Evolutionary conservation across 2,329 filamentous ascomycete genomes (phyloP).

Genomic region (Sporothrix humicola): DNA sequence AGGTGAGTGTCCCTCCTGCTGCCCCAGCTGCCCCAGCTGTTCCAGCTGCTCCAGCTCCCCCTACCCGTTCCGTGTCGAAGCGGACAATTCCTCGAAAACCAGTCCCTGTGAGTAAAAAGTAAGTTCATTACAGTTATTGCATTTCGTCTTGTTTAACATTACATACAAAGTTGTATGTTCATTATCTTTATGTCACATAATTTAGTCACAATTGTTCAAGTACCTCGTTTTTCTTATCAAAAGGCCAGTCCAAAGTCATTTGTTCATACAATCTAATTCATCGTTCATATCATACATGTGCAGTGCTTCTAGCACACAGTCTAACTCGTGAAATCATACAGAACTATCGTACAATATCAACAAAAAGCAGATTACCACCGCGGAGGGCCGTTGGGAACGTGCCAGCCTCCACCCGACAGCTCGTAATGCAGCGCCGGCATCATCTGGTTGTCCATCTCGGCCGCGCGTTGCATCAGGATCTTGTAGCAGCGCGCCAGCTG

Average conservation of each 20-base stretch:
- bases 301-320: not conserved
- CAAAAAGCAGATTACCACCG: not conserved
- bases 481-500: slow-evolving; percentile 1
- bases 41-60: too few species aligned
- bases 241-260: not conserved
- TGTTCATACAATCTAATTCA: not conserved
- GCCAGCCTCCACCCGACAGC: slow-evolving; percentile 9
- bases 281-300: not conserved
- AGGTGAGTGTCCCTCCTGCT: too few species aligned
- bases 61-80: not conserved
- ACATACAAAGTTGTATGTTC: not conserved
- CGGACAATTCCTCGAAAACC: not conserved
- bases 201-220: not conserved
- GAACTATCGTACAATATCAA: not conserved
- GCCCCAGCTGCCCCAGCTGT: too few species aligned
- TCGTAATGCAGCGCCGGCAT: not conserved
- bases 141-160: not conserved
- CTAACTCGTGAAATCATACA: slow-evolving; percentile 13
- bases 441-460: slow-evolving; percentile 12
- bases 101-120: not conserved
- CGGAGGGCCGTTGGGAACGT: not conserved
- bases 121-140: not conserved
- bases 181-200: not conserved
- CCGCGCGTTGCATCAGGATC: not conserved
- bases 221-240: not conserved